Base-by-base conservation (phyloP, 208 protist species). In the Crithidia fasciculata region DNA sequence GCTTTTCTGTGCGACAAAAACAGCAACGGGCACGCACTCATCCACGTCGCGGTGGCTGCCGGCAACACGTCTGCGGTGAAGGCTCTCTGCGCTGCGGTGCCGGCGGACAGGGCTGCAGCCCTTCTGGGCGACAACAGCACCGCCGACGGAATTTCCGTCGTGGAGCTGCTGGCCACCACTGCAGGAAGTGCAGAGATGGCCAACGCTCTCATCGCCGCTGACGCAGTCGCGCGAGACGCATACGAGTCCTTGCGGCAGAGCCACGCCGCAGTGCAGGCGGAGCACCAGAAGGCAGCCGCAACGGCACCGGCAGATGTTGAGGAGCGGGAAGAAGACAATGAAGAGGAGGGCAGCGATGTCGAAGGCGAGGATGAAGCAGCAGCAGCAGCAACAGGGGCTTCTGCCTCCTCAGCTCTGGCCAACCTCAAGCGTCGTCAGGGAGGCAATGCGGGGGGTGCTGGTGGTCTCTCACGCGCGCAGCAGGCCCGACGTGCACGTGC, bases 401-500 rank as follows among this genome's bases (percentile, higher is more conserved):
- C 61, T 5, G 37, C 4, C 18, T 55, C 61, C 4, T 10, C 47
- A 2, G 47, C n/a, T 9, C 19, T 68, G 4, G n/a, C 64, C n/a
- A 12, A 41, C 39, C 47, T 41, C 28, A 68, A 60, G 53, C 70
- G 61, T 13, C 64, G 72, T 4, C 56, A 41, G 40, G 19, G 64
- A 13, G 61, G 49, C 18, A 49, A 5, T 44, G 40, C n/a, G 18
- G 58, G 67, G 15, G 62, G 15, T 12, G 45, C 15, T 47, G n/a
- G 45, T 9, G 71, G 75, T 8, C 63, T 71, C 28, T 87, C 82
- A 4, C 72, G 84, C 36, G 73, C 85, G 43, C 84, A 92, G 72
- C 81, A 87, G 49, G 79, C 87, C 19, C 77, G 87, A 2, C 85
- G 83, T 40, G 81, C 84, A 16, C 65, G 76, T 41, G 79, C 87